Evolutionary conservation across 108 stramenopile species (phyloP).

Genomic region (Schizochytrium sp.): DNA sequence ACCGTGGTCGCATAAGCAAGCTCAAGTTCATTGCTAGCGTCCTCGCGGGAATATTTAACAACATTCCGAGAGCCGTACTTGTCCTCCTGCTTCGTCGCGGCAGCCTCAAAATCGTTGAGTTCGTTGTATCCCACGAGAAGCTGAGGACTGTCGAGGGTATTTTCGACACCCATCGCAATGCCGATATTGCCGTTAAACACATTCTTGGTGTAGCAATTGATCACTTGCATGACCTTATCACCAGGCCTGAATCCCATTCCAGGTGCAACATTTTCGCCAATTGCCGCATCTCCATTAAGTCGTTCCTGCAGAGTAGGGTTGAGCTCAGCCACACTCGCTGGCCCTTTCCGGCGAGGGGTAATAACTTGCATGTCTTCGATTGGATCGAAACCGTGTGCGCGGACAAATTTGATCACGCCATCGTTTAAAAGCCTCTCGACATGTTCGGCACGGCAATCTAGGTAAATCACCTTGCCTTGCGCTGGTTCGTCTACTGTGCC

Average conservation of each 20-base stretch:
- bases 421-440: background rate
- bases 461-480: background rate
- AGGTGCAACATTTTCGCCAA: background rate
- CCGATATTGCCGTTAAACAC: conserved; percentile 17
- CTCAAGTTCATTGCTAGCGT: background rate
- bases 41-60: background rate
- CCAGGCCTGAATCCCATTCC: background rate
- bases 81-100: no score
- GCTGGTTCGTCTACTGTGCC: background rate
- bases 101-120: no score
- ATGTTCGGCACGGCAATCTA: background rate
- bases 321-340: background rate
- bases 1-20: conserved; percentile 16
- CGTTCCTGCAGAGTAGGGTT: background rate
- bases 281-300: background rate
- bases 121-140: no score
- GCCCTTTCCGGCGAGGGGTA: background rate
- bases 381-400: background rate
- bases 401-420: background rate
- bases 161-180: background rate
- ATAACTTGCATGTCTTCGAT: background rate
- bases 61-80: background rate
- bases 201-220: background rate
- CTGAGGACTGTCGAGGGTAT: no score
- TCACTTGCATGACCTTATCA: background rate